Conservation (phyloP, 805 yeast genomes). For the Hanseniaspora osmophila region DNA sequence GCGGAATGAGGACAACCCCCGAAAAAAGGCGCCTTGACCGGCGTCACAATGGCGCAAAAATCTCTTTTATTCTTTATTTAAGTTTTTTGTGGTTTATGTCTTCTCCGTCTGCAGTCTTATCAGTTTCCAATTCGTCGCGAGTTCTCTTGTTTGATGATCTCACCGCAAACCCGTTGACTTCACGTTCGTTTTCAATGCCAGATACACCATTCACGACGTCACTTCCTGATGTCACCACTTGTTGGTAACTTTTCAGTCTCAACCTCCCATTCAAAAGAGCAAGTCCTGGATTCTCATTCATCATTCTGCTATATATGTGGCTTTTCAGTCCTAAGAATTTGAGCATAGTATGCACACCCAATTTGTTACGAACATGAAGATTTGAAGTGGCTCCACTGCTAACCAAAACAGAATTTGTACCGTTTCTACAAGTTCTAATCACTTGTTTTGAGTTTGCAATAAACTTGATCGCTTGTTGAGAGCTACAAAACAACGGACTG, state of each 20-base stretch:
- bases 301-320: slow-evolving; percentile 43
- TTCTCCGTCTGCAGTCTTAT: not conserved
- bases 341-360: slow-evolving; percentile 55
- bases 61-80: no score
- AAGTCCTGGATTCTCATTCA: slow-evolving; percentile 45
- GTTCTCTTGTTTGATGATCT: not conserved
- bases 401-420: slow-evolving; percentile 66
- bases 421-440: slow-evolving; percentile 42
- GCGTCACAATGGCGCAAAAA: no score
- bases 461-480: slow-evolving; percentile 36
- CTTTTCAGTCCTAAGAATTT: slow-evolving; percentile 57
- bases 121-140: not conserved
- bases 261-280: slow-evolving; percentile 64
- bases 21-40: no score
- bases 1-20: no score
- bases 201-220: slow-evolving; percentile 23
- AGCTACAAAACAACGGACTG: slow-evolving; percentile 32
- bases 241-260: slow-evolving; percentile 63
- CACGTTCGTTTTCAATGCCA: slow-evolving; percentile 7
- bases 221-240: slow-evolving; percentile 47
- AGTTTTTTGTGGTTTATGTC: not conserved
- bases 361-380: slow-evolving; percentile 46
- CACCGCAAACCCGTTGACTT: not conserved
- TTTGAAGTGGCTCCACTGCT: slow-evolving; percentile 59
- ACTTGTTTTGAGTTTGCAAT: slow-evolving; percentile 62